phyloP scores from a whole-genome alignment of 2,329 filamentous ascomycete genomes.

The Fusarium graminum region DNA sequence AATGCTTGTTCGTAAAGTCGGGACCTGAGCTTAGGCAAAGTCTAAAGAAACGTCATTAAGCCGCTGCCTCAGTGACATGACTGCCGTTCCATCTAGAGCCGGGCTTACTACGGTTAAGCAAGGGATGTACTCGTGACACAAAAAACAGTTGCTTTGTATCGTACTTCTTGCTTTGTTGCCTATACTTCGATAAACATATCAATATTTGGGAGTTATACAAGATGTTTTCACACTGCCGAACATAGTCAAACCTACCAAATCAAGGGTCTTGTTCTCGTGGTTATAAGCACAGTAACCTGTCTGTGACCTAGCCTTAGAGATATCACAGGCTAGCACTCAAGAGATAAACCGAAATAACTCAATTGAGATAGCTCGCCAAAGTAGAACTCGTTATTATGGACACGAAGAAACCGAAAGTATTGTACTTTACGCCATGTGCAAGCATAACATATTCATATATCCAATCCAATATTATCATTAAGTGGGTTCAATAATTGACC shows the following conservation, averaged over 20 bases:
- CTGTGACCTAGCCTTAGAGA: no score
- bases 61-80: conserved; percentile 45
- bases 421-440: conserved; percentile 19
- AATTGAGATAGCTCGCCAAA: no score
- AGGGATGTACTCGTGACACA: neutral
- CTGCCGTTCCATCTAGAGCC: conserved; percentile 15
- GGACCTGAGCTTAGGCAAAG: conserved; percentile 28
- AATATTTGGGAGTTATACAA: neutral
- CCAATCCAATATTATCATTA: conserved; percentile 33
- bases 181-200: neutral
- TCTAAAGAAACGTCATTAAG: conserved; percentile 47
- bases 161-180: neutral
- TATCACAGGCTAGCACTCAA: no score
- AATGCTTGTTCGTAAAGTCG: conserved; percentile 1
- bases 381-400: no score
- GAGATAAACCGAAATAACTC: no score
- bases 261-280: neutral
- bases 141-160: neutral
- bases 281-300: no score
- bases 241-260: neutral
- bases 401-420: no score
- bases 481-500: conserved; percentile 13
- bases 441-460: conserved; percentile 5
- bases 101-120: conserved; percentile 48
- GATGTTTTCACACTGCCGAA: neutral